Base-by-base conservation (phyloP, 257 asterid genomes). In the Solanum phureja region DNA sequence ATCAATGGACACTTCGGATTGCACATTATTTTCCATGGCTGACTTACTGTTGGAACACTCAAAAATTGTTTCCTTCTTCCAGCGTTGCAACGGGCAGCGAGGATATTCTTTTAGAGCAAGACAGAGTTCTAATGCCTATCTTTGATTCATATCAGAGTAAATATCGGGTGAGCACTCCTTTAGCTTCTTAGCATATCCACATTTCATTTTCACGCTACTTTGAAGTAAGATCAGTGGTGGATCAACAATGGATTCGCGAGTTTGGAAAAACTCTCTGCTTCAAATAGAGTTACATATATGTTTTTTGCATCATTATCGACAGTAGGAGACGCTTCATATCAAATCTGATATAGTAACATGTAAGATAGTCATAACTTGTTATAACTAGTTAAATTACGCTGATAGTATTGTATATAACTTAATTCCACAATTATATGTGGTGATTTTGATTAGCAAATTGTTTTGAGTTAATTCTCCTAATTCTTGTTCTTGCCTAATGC, bases 11-110 rank as follows among this genome's bases (percentile, higher is more conserved):
- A 29, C 64, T 94, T 66, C 96, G 98, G 71, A 94, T 97, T 72
- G 90, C 94, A 87, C 98, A 95, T 84, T 86, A 95, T 88, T 12
- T 90, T 69, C 98, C 99, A 14, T 95, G 98, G 99, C 95, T 97
- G 87, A 93, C 93, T 81, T 91, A 94, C 89, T 97, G 96, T 99
- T 97, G 99, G 99, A 95, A 93, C 93, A 93, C 98, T 83, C 99
- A 95, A 89, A 95, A 92, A 37, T 81, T 91, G 1, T 95, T 97
- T 91, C 96, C 99, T 9, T 21, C 82, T 68, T 52, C 68, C 7
- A 87, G 93, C 76, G 92, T 91, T 71, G 62, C 94, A 31, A 87
- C 87, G 86, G 18, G 4, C 62, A 89, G 87, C 88, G 93, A 89
- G 19, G 81, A 40, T 9, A n/a, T 92, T 58, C 76, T 92, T 16